Base-by-base conservation (phyloP, 306 rosid species). In the Castanea crenata region DNA sequence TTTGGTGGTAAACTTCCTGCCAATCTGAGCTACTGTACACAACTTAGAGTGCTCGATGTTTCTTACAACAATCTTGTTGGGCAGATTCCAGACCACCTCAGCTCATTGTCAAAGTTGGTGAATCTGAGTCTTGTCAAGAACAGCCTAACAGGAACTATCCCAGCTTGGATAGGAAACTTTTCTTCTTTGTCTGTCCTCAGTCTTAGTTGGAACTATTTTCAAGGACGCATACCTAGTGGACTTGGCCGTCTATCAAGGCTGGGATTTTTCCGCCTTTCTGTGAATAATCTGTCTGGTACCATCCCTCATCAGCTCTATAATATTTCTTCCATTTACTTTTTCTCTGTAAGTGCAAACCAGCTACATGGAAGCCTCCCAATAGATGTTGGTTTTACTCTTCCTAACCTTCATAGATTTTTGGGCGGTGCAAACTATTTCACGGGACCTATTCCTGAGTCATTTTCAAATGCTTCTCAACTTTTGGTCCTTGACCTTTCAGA, bases 81-180 rank as follows among this genome's bases (percentile, higher is more conserved):
- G 21, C 16, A 65, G 16, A 44, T 44, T 44, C 51, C 83, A 6
- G 14, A 55, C 11, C 78, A 85, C 11, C 69, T 81, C 31, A 44
- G 1, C 3, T 61, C 81, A 29, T 35, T 81, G 76, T 44, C 38
- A 6, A 76, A 78, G 23, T 75, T 78, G 35, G 18, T 56, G 27
- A 16, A 16, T 23, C 31, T 91, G 9, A 7, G 13, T 44, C 51
- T 44, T 44, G 13, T 3, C 0, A 0, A 0, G 1, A 56, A 67
- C 35, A 46, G 55, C 73, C 7, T 89, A 6, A 9, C 1, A 9
- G 51, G 91, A 70, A 79, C 31, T 21, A 86, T 89, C 57, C 96
- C 90, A 70, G 10, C 74, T 25, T 91, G 92, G 91, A 54, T 89
- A 32, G 90, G 90, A n/a, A 87, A 86, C 14, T 73, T 44, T 44